A percentile compares a stretch with the other conserved stretches of the same genome.
Evolutionary conservation across 768 basidiomycete genomes (phyloP).

Genomic region (Inosperma sp.): DNA sequence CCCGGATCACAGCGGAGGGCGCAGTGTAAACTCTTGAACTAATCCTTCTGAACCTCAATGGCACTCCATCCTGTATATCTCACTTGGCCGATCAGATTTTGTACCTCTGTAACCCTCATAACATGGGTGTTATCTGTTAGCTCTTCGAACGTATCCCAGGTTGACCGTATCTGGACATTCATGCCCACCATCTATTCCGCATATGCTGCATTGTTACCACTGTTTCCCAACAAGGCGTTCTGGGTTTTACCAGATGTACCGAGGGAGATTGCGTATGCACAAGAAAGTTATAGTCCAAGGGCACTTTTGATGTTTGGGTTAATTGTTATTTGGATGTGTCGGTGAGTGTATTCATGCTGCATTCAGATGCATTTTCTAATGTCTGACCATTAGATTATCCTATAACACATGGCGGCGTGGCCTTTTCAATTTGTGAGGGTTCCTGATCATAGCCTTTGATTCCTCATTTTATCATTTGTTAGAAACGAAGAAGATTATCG

Average conservation of each 20-base stretch:
- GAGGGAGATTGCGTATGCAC: slow-evolving; percentile 36
- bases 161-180: slow-evolving; percentile 80
- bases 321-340: slow-evolving; percentile 62
- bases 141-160: slow-evolving; percentile 80
- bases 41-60: no score
- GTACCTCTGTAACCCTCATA: slow-evolving; percentile 39
- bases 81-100: slow-evolving; percentile 63
- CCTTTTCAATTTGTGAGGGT: slow-evolving; percentile 45
- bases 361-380: slow-evolving; percentile 12
- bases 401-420: slow-evolving; percentile 86
- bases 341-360: slow-evolving; percentile 30
- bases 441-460: neutral
- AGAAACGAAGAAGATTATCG: slow-evolving; percentile 90
- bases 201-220: slow-evolving; percentile 75
- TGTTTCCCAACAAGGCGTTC: slow-evolving; percentile 39
- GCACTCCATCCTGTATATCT: slow-evolving; percentile 40
- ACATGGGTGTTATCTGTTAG: slow-evolving; percentile 60
- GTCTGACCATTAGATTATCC: slow-evolving; percentile 43
- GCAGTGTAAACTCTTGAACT: no score
- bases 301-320: slow-evolving; percentile 72
- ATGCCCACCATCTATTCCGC: slow-evolving; percentile 78
- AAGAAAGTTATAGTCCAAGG: slow-evolving; percentile 59
- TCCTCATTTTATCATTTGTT: slow-evolving; percentile 6
- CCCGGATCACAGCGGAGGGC: no score
- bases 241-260: slow-evolving; percentile 56